These are phyloP conservation scores for Vigna angularis DNA, from an alignment of 306 rosid genomes.

Conservation along the genomic window DNA sequence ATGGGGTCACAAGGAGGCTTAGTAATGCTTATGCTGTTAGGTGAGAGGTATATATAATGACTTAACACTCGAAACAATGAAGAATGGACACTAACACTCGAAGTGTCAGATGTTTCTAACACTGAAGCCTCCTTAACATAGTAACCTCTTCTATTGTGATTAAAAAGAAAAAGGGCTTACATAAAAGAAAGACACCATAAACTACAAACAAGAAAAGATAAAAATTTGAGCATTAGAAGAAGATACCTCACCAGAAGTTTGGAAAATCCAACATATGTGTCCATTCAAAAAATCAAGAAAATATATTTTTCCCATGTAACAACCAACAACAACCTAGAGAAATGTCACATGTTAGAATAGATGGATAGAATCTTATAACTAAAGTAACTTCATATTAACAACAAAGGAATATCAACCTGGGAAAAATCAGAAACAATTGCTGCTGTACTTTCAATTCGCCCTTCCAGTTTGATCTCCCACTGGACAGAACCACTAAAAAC, in stretches of 20 bases:
- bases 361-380: constrained; percentile 21
- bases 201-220: constrained; percentile 44
- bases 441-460: constrained; percentile 88
- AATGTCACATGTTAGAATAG: constrained; percentile 42
- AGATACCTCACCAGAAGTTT: constrained; percentile 86
- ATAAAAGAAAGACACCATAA: constrained; percentile 24
- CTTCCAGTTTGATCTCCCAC: constrained; percentile 89
- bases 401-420: constrained; percentile 64
- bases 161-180: not conserved
- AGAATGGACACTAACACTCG: not conserved
- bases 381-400: constrained; percentile 4
- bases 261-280: constrained; percentile 76
- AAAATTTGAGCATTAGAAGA: constrained; percentile 28
- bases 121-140: not conserved
- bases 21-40: not conserved
- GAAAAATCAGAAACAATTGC: constrained; percentile 79
- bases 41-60: not conserved
- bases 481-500: constrained; percentile 81
- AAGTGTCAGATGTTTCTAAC: not conserved
- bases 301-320: constrained; percentile 87
- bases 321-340: constrained; percentile 88
- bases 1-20: not conserved
- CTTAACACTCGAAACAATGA: not conserved
- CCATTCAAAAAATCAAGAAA: constrained; percentile 80
- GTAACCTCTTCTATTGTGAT: not conserved